These are phyloP conservation scores for Bipolaris gigantea DNA, from an alignment of 2,329 filamentous ascomycete species.

Conservation along the genomic window DNA sequence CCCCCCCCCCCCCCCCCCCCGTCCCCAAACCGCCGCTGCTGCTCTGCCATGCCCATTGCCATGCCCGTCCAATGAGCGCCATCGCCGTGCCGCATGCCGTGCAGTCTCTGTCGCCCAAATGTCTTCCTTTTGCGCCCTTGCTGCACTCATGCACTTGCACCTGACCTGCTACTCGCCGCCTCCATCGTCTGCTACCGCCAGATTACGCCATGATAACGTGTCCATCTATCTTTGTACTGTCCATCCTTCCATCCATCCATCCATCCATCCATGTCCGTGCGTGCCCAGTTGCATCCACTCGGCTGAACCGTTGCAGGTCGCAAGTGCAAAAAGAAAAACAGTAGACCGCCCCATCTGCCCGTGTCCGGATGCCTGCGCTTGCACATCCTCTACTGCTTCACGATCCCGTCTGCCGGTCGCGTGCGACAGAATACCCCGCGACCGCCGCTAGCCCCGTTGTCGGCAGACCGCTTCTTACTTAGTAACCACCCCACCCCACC, in stretches of 20 bases:
- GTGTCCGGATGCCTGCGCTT: background rate
- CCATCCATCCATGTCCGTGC: background rate
- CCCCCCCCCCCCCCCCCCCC: background rate
- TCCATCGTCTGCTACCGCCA: background rate
- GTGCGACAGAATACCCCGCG: constrained; percentile 14
- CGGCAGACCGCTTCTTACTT: constrained; percentile 17
- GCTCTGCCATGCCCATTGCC: constrained; percentile 2
- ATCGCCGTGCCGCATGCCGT: constrained; percentile 18
- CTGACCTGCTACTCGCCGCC: constrained; percentile 2
- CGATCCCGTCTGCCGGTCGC: constrained; percentile 13
- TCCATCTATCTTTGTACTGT: too few species aligned
- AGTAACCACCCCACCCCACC: background rate
- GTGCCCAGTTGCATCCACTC: background rate
- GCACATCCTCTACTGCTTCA: background rate
- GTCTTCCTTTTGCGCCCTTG: constrained; percentile 19
- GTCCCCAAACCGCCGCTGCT: constrained; percentile 15
- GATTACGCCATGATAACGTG: constrained; percentile 19
- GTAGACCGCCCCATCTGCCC: background rate
- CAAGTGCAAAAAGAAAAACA: background rate
- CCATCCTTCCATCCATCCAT: too few species aligned
- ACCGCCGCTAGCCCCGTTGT: constrained; percentile 13
- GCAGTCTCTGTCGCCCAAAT: constrained; percentile 10
- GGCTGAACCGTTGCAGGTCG: constrained; percentile 1
- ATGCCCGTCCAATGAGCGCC: constrained; percentile 26
- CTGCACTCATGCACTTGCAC: constrained; percentile 15